Evolutionary conservation across 2,329 filamentous ascomycete species (phyloP).

Genomic region (Microascus cirrosus): DNA sequence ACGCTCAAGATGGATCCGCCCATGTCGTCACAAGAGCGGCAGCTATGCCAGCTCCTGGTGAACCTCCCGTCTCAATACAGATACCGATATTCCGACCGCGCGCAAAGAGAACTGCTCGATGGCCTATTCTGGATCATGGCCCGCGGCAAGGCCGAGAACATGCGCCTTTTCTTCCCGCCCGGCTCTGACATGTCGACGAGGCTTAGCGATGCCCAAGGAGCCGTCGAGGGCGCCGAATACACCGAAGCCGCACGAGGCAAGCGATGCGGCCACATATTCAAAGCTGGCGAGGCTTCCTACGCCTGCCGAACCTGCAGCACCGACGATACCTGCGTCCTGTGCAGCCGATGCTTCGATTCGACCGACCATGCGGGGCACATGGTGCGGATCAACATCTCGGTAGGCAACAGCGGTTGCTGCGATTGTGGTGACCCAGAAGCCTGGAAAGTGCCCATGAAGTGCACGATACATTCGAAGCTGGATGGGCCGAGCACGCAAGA

Average conservation of each 20-base stretch:
- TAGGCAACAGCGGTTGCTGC: constrained; percentile 90
- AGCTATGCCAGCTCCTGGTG: constrained; percentile 74
- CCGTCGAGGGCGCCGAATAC: constrained; percentile 90
- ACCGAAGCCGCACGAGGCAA: constrained; percentile 84
- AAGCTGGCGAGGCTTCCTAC: constrained; percentile 86
- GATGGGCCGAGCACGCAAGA: constrained; percentile 30
- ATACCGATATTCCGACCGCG: constrained; percentile 65
- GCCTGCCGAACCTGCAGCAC: constrained; percentile 87
- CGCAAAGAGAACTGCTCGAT: constrained; percentile 60
- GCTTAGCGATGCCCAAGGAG: constrained; percentile 77
- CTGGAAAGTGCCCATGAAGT: constrained; percentile 79
- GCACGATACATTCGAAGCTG: constrained; percentile 76
- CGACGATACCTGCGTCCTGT: constrained; percentile 92
- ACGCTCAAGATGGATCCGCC: constrained; percentile 32
- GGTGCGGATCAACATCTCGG: constrained; percentile 77
- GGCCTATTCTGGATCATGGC: constrained; percentile 83
- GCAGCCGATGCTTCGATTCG: constrained; percentile 86
- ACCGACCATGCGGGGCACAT: constrained; percentile 92
- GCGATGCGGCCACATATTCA: constrained; percentile 95
- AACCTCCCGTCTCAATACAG: constrained; percentile 62
- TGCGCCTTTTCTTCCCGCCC: constrained; percentile 72
- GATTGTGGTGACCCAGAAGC: constrained; percentile 95
- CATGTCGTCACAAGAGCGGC: constrained; percentile 61
- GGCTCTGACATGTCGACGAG: constrained; percentile 62
- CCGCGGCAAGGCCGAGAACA: constrained; percentile 59